Base-by-base conservation (phyloP, 2,329 filamentous ascomycete genomes). In the Diplodia scrobiculata region DNA sequence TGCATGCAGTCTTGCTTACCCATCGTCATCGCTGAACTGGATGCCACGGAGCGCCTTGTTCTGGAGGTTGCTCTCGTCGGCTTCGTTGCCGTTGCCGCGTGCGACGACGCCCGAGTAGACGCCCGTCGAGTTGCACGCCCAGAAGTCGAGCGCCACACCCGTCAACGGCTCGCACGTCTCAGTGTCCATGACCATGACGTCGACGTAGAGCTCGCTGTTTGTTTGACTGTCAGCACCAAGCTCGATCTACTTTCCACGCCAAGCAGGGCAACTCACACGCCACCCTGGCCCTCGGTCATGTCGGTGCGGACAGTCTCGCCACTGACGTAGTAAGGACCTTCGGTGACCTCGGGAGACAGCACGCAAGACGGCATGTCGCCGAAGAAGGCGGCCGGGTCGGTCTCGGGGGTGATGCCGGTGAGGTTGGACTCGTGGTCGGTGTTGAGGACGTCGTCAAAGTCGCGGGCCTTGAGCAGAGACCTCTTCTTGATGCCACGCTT, bases 121-220 rank as follows among this genome's bases (percentile, higher is more conserved):
- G 47, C 74, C 73, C 6, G 75, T 76, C 41, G 71, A 71, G 69
- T 77, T 78, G 51, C 60, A 63, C 7, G 79, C 79, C 84, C 84
- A 86, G 69, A 84, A 80, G 70, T 86, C 83, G n/a, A 85, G 71
- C 67, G 78, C 82, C 10, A 79, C 77, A 59, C 81, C 73, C 1
- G 80, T 76, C 1, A 85, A 78, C 5, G 81, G 80, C 70, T 84
- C 74, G 75, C 84, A 86, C 2, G 83, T 85, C 52, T 79, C 76
- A 32, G 83, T 78, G 67, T 86, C 84, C 62, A 86, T 78, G 64
- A 86, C 76, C 72, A 85, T 83, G 68, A 84, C 79, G 69, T 84
- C 83, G 11, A 65, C 51, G 27, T 65, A 65, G 36, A 64, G 62
- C 19, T 51, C 48, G 32, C 85, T 73, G 41, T 59, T 32, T 7